Percentiles rank a stretch among this genome's conserved stretches.
Evolutionary conservation across 1,284 basidiomycete species (phyloP).

Genomic region (Leccinum subrobustum): DNA sequence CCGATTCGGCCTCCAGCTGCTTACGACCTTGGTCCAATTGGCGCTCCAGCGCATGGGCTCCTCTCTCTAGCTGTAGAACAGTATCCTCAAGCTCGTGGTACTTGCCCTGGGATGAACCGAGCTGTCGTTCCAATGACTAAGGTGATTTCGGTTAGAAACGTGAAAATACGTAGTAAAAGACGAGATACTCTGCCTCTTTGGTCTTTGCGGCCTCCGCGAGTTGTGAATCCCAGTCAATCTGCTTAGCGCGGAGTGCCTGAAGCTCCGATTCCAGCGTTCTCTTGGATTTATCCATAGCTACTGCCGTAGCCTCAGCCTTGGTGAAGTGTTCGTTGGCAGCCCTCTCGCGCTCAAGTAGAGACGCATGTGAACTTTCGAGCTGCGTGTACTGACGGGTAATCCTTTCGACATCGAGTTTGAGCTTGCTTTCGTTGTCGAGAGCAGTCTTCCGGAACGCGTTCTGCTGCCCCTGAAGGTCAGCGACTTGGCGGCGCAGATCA

Average conservation of each 20-base stretch:
- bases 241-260: constrained; percentile 65
- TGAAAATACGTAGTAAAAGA: neutral
- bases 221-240: constrained; percentile 69
- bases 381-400: constrained; percentile 54
- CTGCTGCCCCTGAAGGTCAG: constrained; percentile 59
- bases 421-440: constrained; percentile 63
- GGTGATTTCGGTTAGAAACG: neutral
- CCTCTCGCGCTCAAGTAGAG: constrained; percentile 59
- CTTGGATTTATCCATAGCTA: constrained; percentile 71
- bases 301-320: constrained; percentile 52
- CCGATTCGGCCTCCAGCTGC: constrained; percentile 66
- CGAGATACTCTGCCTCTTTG: constrained; percentile 51
- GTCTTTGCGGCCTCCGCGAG: constrained; percentile 60
- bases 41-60: constrained; percentile 71
- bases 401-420: constrained; percentile 68
- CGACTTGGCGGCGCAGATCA: constrained; percentile 69
- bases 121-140: constrained; percentile 65
- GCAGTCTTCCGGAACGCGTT: constrained; percentile 55
- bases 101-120: constrained; percentile 70
- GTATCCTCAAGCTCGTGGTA: constrained; percentile 91
- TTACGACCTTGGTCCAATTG: constrained; percentile 69
- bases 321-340: too few relatives aligned
- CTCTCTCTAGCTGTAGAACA: constrained; percentile 79
- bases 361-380: constrained; percentile 57
- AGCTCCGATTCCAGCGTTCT: constrained; percentile 76